phyloP scores from a whole-genome alignment of 257 asterid species.

The Plantago ovata region DNA sequence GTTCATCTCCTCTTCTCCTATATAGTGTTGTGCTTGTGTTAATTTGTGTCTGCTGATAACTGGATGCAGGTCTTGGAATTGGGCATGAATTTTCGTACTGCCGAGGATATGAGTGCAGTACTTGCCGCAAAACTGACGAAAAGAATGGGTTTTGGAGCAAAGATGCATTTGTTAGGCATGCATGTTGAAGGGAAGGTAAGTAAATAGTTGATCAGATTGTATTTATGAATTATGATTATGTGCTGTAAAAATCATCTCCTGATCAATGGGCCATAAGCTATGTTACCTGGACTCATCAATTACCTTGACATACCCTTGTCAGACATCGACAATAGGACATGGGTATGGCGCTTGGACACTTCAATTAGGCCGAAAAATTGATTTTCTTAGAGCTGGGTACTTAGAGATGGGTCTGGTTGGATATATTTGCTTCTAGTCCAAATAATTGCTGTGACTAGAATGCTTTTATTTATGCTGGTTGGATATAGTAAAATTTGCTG shows the following conservation, averaged over 20 bases:
- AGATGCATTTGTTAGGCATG: conserved; percentile 86
- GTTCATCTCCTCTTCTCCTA: background rate
- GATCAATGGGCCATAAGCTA: background rate
- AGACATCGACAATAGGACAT: no score
- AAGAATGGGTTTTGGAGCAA: conserved; percentile 80
- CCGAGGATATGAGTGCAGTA: conserved; percentile 91
- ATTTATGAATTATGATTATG: no score
- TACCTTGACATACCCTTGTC: no score
- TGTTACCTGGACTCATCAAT: no score
- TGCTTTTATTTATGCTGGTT: background rate
- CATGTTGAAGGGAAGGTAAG: conserved; percentile 96
- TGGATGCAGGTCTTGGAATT: conserved; percentile 66
- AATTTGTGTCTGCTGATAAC: conserved; percentile 10
- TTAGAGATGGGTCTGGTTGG: no score
- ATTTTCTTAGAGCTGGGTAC: no score
- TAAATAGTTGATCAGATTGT: background rate
- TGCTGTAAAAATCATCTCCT: background rate
- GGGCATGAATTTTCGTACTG: conserved; percentile 91
- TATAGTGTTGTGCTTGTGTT: conserved; percentile 2
- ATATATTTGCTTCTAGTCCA: background rate
- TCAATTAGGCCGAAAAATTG: no score
- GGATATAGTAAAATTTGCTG: background rate
- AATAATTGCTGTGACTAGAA: background rate
- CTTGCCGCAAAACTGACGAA: conserved; percentile 75
- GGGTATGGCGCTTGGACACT: no score